Conservation (phyloP, 208 protist species). For the Crithidia brevicula region DNA sequence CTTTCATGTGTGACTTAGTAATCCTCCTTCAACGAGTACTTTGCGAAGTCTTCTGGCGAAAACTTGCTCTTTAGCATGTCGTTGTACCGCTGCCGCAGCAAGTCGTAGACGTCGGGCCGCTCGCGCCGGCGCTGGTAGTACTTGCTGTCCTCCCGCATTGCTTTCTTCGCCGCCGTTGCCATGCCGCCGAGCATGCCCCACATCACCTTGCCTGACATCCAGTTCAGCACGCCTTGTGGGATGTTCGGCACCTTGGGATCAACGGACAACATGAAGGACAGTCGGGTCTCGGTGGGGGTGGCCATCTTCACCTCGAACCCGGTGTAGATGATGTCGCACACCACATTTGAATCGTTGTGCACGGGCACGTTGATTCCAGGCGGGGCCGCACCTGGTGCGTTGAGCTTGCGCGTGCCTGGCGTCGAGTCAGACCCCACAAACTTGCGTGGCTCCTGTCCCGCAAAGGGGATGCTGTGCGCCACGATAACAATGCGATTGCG, state of each 20-base stretch:
- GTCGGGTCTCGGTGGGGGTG: constrained; percentile 29
- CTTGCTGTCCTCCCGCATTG: constrained; percentile 38
- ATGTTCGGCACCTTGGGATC: constrained; percentile 62
- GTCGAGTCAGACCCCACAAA: constrained; percentile 13
- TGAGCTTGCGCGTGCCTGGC: constrained; percentile 9
- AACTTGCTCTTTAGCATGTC: constrained; percentile 36
- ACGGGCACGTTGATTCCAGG: constrained; percentile 33
- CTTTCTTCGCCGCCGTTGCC: constrained; percentile 26
- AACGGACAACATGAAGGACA: constrained; percentile 62
- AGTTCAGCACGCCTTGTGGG: constrained; percentile 58
- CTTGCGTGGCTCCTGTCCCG: constrained; percentile 15
- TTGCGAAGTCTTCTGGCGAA: constrained; percentile 26
- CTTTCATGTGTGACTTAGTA: constrained; percentile 19
- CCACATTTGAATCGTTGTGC: constrained; percentile 28
- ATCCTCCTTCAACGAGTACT: constrained; percentile 29
- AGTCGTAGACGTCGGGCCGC: constrained; percentile 47
- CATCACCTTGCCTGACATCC: constrained; percentile 56
- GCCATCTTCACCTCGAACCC: constrained; percentile 58
- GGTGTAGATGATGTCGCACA: constrained; percentile 47
- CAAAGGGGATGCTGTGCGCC: constrained; percentile 37
- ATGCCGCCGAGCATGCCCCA: constrained; percentile 47
- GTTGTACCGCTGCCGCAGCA: constrained; percentile 54
- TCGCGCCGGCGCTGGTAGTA: constrained; percentile 55
- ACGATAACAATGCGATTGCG: constrained; percentile 56
- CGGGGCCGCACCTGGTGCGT: constrained; percentile 5